Conservation (phyloP, 1,139 yeast species). For the Saccharomycopsis phalli region DNA sequence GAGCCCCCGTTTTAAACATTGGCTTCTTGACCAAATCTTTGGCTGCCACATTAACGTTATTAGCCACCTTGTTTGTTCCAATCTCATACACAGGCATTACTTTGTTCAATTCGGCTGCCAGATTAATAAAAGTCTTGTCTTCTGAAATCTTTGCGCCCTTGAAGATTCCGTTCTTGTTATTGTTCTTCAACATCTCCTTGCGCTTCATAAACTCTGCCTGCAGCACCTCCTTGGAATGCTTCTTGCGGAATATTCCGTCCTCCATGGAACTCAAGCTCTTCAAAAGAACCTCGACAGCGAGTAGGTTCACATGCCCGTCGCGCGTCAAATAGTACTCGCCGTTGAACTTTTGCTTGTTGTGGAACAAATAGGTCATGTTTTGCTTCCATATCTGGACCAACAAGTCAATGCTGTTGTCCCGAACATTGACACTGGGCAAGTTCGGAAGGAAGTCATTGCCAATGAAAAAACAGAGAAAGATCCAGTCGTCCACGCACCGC, state of each 20-base stretch:
- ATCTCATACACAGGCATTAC: constrained; percentile 17
- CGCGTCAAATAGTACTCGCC: constrained; percentile 72
- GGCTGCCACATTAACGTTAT: constrained; percentile 10
- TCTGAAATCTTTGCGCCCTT: constrained; percentile 15
- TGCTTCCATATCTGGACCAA: constrained; percentile 79
- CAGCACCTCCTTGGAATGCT: constrained; percentile 60
- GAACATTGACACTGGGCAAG: constrained; percentile 85
- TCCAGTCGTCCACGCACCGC: constrained; percentile 98
- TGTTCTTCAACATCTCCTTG: constrained; percentile 39
- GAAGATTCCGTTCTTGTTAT: constrained; percentile 26
- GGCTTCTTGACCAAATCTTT: constrained; percentile 17
- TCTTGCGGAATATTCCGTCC: constrained; percentile 63
- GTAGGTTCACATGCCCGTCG: constrained; percentile 74
- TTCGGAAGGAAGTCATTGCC: constrained; percentile 99
- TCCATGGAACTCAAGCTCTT: constrained; percentile 62
- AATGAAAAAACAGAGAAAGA: constrained; percentile 95
- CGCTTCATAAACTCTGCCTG: constrained; percentile 56
- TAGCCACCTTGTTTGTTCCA: constrained; percentile 17
- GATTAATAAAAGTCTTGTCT: constrained; percentile 25
- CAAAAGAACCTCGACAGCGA: constrained; percentile 67
- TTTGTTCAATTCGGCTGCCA: constrained; percentile 18
- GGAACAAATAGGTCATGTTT: constrained; percentile 39
- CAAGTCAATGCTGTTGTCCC: constrained; percentile 87
- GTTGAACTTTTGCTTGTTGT: constrained; percentile 17
- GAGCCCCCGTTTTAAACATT: constrained; percentile 4